These are phyloP conservation scores for Amylostereum areolatum DNA, from an alignment of 1,284 basidiomycete species.

Conservation along the genomic window DNA sequence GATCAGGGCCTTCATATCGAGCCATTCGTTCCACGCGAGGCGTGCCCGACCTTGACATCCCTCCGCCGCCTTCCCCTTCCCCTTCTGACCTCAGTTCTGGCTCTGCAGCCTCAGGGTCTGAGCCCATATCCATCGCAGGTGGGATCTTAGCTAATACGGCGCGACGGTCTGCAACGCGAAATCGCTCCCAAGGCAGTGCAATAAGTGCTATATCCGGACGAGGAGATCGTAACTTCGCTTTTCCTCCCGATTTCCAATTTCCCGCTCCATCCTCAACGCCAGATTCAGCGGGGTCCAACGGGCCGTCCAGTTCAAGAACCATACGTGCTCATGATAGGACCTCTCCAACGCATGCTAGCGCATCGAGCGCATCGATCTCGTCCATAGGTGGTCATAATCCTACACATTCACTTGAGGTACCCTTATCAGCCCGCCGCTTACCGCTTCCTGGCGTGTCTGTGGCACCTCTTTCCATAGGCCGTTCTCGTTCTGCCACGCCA, in stretches of 20 bases:
- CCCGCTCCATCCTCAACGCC: conserved; percentile 21
- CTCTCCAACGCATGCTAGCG: conserved; percentile 30
- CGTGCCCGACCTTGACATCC: conserved; percentile 36
- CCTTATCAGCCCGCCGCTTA: conserved; percentile 25
- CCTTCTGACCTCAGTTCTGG: conserved; percentile 19
- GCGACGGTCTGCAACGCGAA: conserved; percentile 24
- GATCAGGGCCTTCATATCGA: conserved; percentile 21
- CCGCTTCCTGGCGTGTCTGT: conserved; percentile 25
- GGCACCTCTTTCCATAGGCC: conserved; percentile 32
- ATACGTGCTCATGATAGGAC: conserved; percentile 20
- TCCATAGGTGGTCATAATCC: conserved; percentile 36
- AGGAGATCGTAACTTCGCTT: conserved; percentile 33
- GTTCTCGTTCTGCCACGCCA: conserved; percentile 47
- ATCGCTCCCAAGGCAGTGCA: conserved; percentile 39
- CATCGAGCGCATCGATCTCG: conserved; percentile 25
- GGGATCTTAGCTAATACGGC: conserved; percentile 8
- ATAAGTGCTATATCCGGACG: conserved; percentile 21
- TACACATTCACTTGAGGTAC: conserved; percentile 48
- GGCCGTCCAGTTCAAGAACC: conserved; percentile 9
- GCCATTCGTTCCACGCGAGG: conserved; percentile 35
- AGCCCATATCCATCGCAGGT: conserved; percentile 17
- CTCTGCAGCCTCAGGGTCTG: conserved; percentile 6
- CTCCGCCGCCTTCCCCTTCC: conserved; percentile 14
- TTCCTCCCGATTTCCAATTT: conserved; percentile 35
- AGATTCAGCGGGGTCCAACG: background rate